A percentile compares a stretch with the other conserved stretches of the same genome.
Evolutionary conservation across 345 rosid species (phyloP).

Genomic region (Barbarea vulgaris): DNA sequence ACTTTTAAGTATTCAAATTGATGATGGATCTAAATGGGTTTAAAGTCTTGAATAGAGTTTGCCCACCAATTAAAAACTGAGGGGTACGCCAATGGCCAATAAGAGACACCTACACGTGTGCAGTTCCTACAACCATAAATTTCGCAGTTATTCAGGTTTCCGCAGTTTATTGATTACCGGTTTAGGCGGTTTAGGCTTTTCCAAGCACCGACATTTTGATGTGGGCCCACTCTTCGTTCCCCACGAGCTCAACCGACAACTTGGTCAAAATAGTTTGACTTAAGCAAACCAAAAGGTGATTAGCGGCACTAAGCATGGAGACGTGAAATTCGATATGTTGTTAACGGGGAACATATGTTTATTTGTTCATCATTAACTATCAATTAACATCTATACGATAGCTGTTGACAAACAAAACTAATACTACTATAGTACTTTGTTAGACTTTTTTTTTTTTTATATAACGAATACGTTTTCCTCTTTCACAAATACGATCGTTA

Average conservation of each 20-base stretch:
- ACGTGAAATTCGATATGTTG: not conserved
- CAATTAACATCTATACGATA: not conserved
- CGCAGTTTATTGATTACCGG: constrained; percentile 12
- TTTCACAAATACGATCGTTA: not conserved
- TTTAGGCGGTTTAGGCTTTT: constrained; percentile 24
- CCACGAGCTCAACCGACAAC: constrained; percentile 33
- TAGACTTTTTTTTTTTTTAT: too few species aligned
- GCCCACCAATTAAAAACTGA: constrained; percentile 25
- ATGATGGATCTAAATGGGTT: not conserved
- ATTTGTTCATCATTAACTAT: constrained; percentile 11
- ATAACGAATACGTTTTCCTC: not conserved
- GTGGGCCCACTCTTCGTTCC: constrained; percentile 9
- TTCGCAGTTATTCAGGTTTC: constrained; percentile 25
- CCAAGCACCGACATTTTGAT: constrained; percentile 38
- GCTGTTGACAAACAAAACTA: constrained; percentile 2
- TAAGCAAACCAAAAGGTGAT: constrained; percentile 23
- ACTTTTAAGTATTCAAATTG: not conserved
- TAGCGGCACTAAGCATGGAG: constrained; percentile 8
- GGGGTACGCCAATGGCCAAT: constrained; percentile 16
- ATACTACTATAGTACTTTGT: not conserved
- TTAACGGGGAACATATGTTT: constrained; percentile 30
- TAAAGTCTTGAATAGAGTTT: not conserved
- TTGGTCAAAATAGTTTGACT: constrained; percentile 36
- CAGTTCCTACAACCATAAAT: constrained; percentile 37
- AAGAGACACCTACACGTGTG: constrained; percentile 41